These are phyloP conservation scores for Kokia cookei DNA, from an alignment of 441 rosid genomes.

Conservation along the genomic window DNA sequence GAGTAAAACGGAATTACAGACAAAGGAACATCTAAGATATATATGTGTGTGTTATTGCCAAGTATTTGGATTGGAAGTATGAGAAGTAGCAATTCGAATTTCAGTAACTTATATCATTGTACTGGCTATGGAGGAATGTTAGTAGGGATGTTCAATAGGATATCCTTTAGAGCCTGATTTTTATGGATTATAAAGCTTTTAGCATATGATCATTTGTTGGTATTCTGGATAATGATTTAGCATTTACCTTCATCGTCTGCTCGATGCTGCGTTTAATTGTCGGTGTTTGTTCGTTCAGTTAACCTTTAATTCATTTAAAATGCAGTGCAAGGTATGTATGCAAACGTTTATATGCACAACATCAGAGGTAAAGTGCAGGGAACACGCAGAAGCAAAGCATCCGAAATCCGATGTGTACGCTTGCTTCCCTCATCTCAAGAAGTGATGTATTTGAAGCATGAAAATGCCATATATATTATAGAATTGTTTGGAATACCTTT, in stretches of 20 bases:
- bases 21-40: neutral
- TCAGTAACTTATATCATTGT: neutral
- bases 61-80: neutral
- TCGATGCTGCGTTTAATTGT: neutral
- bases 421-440: slow-evolving; percentile 46
- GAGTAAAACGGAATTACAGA: neutral
- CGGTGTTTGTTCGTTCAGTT: neutral
- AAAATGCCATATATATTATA: neutral
- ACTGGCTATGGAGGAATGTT: neutral
- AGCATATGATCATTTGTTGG: neutral
- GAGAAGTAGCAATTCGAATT: neutral
- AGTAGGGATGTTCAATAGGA: neutral
- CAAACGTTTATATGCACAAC: slow-evolving; percentile 59
- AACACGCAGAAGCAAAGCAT: slow-evolving; percentile 53
- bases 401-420: slow-evolving; percentile 32
- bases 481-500: neutral
- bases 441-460: slow-evolving; percentile 17
- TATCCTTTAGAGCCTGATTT: neutral
- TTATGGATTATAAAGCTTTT: neutral
- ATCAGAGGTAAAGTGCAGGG: slow-evolving; percentile 51
- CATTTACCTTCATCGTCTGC: neutral
- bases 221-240: neutral
- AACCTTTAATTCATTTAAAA: neutral
- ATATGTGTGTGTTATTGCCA: neutral
- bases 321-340: slow-evolving; percentile 59